Base-by-base conservation (phyloP, 164 flowering plant genomes). In the Annona cherimola region DNA sequence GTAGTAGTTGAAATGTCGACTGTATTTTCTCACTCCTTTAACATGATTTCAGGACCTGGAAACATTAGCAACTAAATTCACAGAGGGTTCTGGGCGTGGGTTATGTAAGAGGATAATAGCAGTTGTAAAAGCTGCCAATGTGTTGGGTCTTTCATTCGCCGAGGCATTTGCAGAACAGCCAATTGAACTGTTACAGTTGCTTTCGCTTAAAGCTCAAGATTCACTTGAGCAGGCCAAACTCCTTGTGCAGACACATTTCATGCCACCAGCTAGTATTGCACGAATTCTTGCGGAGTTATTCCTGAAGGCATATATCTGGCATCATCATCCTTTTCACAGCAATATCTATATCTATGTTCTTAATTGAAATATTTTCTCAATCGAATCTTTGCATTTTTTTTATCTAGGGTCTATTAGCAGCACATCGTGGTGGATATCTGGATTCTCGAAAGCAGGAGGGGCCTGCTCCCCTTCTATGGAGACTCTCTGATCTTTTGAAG, bases 371-470 rank as follows among this genome's bases (percentile, higher is more conserved):
- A 63, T 43, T 39, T 61, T 16, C 61, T 70, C 7, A 50, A 26
- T 5, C 72, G 68, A 76, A n/a, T 69, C 40, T 68, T 39, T 20
- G 26, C 7, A n/a, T 50, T 41, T 69, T 67, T 44, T 5, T 3
- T 2, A 26, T 26, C 65, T 84, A 96, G 99, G 99, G 99, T 76
- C 75, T 96, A 71, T 83, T 96, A 77, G 99, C 99, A 74, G 99
- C 99, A 63, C 99, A 96, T 79, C 98, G 99, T 74, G 99, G 99
- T 69, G 99, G 99, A 75, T 96, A 96, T 79, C 89, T 96, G 83
- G 99, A 96, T 77, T 90, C 88, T 77, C 99, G 93, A 75, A 91
- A 90, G 84, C 98, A 96, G 79, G 99, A 96, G 86, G 99, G 99
- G 62, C 99, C 99, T 73, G 91, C 98, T 74, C 99, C 99, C 63